phyloP scores from a whole-genome alignment of 1,284 basidiomycete genomes.

The Trametes sp. region DNA sequence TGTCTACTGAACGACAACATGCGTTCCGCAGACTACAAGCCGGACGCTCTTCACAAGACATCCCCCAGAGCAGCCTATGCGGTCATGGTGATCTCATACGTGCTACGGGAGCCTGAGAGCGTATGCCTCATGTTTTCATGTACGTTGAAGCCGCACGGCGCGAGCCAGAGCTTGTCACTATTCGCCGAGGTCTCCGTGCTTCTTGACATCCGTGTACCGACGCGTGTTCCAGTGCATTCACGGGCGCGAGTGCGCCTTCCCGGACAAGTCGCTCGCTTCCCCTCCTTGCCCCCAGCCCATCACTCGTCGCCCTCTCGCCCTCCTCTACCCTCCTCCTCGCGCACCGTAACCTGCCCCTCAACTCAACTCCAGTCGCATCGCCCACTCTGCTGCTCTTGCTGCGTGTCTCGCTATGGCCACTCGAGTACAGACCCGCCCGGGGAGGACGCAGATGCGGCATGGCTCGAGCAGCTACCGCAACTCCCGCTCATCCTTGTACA shows the following conservation, averaged over 20 bases:
- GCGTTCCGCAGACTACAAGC: neutral
- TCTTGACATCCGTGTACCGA: constrained; percentile 16
- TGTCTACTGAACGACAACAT: constrained; percentile 13
- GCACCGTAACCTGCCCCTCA: neutral
- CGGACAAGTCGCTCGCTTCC: constrained; percentile 9
- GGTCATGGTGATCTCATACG: neutral
- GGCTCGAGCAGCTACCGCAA: constrained; percentile 9
- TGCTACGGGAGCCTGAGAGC: too few species aligned
- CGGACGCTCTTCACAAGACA: neutral
- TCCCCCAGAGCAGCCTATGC: neutral
- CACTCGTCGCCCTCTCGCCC: constrained; percentile 4
- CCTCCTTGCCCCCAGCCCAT: constrained; percentile 4
- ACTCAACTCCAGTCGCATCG: neutral
- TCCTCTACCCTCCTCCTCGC: neutral
- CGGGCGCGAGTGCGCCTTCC: constrained; percentile 14
- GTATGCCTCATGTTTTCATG: neutral
- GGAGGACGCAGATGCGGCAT: constrained; percentile 5
- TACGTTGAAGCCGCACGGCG: neutral
- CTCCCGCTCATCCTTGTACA: constrained; percentile 26
- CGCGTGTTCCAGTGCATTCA: constrained; percentile 17
- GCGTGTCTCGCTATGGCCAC: constrained; percentile 15
- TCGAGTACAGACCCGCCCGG: constrained; percentile 6
- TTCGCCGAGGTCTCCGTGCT: constrained; percentile 10
- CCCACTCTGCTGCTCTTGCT: neutral
- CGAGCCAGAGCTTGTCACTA: neutral